Evolutionary conservation across 1,139 yeast genomes (phyloP), one percentile per base, ranked within the genome.

Genomic region (Candida mesenterica): DNA sequence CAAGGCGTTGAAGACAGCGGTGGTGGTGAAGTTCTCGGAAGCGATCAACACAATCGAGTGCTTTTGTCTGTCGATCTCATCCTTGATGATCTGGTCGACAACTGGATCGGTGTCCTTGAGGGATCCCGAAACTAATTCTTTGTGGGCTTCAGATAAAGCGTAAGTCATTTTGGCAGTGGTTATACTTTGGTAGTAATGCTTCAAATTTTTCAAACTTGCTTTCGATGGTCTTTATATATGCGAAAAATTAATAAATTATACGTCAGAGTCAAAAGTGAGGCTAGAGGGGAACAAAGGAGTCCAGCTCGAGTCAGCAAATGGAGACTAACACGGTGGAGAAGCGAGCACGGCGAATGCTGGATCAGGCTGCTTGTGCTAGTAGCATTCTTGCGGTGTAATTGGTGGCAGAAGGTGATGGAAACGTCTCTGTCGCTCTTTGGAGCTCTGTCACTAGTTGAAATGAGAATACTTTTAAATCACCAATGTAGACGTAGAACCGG

Each of bases 21-120:
- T 86, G 48, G 97, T 86, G 48, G 98, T 92, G 77, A 90, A 92
- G 67, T 92, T 92, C 69, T 92, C 98, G 38, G 96, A 86, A 24
- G 98, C 96, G 64, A 92, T 92, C 63, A 92, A 74, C 37, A 88
- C 95, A 58, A 92, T 83, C 24, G 96, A 88, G 65, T 88, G 95
- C 70, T 81, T 83, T 73, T 92, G 98, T 73, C 98, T 86, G 54
- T 80, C 82, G 53, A 85, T 79, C 70, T 92, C 98, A 61, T 83
- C 88, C 55, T 82, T 77, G 63, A 89, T 79, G 68, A 89, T 87
- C 47, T 73, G 71, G 48, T 82, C 85, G 48, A 87, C 89, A 63
- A 84, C 90, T 37, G 95, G 94, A 61, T 87, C 95, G 48, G 83
- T 78, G 50, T 82, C 86, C 54, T 72, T 70, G 53, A 83, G 70